Evolutionary conservation across 2,329 filamentous ascomycete species (phyloP).

Genomic region (Pseudogymnoascus sp.): DNA sequence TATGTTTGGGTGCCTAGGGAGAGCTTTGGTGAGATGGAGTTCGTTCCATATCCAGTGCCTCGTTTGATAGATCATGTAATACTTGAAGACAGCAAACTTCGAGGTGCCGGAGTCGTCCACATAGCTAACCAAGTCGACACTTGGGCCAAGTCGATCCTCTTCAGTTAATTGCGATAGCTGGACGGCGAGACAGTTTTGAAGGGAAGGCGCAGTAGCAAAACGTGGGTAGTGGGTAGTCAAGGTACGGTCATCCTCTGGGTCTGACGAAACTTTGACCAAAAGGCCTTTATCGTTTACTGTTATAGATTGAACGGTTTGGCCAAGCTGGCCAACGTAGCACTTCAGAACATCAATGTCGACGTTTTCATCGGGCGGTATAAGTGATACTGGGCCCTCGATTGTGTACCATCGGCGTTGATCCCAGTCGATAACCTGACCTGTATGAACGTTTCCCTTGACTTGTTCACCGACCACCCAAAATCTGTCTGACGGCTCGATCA

Average conservation of each 20-base stretch:
- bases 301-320: neutral
- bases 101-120: neutral
- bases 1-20: slow-evolving; percentile 35
- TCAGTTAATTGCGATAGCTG: neutral
- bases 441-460: neutral
- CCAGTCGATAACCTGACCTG: neutral
- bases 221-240: neutral
- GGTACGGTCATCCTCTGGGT: neutral
- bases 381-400: neutral
- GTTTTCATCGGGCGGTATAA: neutral
- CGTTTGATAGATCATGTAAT: neutral
- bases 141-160: neutral
- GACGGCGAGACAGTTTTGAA: neutral
- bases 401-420: neutral
- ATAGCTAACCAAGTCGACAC: neutral
- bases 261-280: neutral
- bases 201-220: neutral
- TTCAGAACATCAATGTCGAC: neutral
- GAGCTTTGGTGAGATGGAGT: slow-evolving; percentile 32
- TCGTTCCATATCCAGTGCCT: slow-evolving; percentile 30
- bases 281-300: neutral
- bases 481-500: neutral
- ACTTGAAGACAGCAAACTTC: neutral
- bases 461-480: neutral
- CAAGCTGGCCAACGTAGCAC: neutral